Evolutionary conservation across 1,284 basidiomycete genomes (phyloP).

Genomic region (Papiliotrema terrestris): DNA sequence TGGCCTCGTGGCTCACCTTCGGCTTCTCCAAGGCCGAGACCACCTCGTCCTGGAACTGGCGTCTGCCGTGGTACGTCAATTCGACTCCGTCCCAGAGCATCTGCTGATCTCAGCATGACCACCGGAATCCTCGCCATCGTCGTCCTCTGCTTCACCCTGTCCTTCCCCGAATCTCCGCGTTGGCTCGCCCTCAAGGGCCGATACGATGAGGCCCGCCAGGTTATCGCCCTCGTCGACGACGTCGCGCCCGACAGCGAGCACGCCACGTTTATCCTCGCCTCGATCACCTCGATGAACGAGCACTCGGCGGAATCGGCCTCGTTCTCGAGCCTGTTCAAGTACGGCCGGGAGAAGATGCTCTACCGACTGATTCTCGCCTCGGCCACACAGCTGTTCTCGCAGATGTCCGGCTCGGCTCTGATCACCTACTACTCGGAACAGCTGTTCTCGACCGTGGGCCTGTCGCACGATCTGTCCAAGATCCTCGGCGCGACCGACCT

Average conservation of each 20-base stretch:
- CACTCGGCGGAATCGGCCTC: slow-evolving; percentile 14
- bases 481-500: slow-evolving; percentile 27
- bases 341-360: slow-evolving; percentile 47
- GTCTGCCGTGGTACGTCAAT: slow-evolving; percentile 50
- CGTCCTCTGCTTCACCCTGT: slow-evolving; percentile 36
- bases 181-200: slow-evolving; percentile 52
- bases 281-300: slow-evolving; percentile 22
- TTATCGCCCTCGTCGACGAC: slow-evolving; percentile 41
- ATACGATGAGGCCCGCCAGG: slow-evolving; percentile 45
- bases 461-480: slow-evolving; percentile 21
- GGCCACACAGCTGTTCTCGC: slow-evolving; percentile 42
- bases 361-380: slow-evolving; percentile 46
- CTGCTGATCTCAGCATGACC: slow-evolving; percentile 31
- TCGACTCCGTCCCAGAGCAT: slow-evolving; percentile 30
- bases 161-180: slow-evolving; percentile 53
- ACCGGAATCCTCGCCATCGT: slow-evolving; percentile 50
- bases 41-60: slow-evolving; percentile 31
- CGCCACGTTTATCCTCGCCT: slow-evolving; percentile 11
- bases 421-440: slow-evolving; percentile 30
- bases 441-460: slow-evolving; percentile 28
- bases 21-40: slow-evolving; percentile 39
- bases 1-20: slow-evolving; percentile 43
- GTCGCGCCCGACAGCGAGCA: slow-evolving; percentile 15
- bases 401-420: slow-evolving; percentile 34
- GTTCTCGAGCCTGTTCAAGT: slow-evolving; percentile 35